phyloP scores from a whole-genome alignment of 495 filamentous ascomycete genomes.

The Recurvomyces mirabilis region DNA sequence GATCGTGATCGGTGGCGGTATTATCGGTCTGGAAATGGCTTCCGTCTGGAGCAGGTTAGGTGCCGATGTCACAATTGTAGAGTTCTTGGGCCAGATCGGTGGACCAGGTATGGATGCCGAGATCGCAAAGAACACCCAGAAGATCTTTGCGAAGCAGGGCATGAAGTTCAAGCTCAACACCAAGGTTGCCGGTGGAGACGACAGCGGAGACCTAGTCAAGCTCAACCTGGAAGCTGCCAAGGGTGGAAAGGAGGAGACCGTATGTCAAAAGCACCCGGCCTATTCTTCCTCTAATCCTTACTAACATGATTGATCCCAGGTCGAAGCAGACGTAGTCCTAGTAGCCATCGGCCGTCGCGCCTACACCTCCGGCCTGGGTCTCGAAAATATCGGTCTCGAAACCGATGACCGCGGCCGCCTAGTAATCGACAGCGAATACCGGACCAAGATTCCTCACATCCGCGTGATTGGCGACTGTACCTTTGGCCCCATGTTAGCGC shows the following conservation, averaged over 20 bases:
- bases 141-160: constrained; percentile 90
- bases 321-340: constrained; percentile 92
- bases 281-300: too few relatives aligned
- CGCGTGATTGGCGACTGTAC: constrained; percentile 93
- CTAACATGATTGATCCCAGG: constrained; percentile 39
- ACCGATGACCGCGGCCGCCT: constrained; percentile 86
- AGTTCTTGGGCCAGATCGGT: constrained; percentile 92
- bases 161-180: constrained; percentile 97
- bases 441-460: constrained; percentile 80
- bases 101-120: constrained; percentile 96
- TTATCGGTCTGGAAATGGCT: constrained; percentile 97
- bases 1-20: constrained; percentile 95
- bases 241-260: constrained; percentile 86
- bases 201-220: constrained; percentile 60
- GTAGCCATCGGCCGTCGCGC: constrained; percentile 93
- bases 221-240: constrained; percentile 85
- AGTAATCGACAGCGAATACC: constrained; percentile 95
- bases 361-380: constrained; percentile 79
- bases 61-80: constrained; percentile 89
- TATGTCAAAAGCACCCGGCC: too few relatives aligned
- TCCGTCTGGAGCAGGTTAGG: constrained; percentile 95
- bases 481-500: constrained; percentile 97
- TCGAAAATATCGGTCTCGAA: constrained; percentile 92
- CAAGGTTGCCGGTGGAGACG: constrained; percentile 82
- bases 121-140: constrained; percentile 83